Conservation (phyloP, 192 early-diverging fungal genomes). For the Podila epigama region DNA sequence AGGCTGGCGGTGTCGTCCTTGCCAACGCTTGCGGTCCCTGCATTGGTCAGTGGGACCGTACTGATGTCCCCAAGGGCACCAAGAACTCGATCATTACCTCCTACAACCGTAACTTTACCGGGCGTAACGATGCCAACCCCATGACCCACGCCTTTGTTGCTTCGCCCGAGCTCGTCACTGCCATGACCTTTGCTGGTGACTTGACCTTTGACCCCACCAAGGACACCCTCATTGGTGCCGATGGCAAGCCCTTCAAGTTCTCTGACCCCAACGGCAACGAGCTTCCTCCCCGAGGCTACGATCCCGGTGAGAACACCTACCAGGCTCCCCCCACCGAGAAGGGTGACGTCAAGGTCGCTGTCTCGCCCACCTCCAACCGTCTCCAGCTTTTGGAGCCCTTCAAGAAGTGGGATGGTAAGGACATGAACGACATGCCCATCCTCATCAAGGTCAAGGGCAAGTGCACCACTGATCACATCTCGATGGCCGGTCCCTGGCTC, state of each 20-base stretch:
- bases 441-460: conserved; percentile 98
- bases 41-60: conserved; percentile 99
- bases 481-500: conserved; percentile 90
- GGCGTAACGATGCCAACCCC: conserved; percentile 98
- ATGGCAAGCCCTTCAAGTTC: conserved; percentile 98
- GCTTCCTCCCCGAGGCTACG: conserved; percentile 92
- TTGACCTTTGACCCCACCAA: conserved; percentile 94
- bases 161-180: conserved; percentile 94
- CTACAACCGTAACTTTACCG: conserved; percentile 99
- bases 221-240: conserved; percentile 83
- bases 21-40: conserved; percentile 99
- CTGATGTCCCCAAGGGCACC: conserved; percentile 95
- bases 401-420: conserved; percentile 87
- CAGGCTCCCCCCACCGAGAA: conserved; percentile 92
- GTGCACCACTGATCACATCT: conserved; percentile 99
- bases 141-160: conserved; percentile 96
- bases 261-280: conserved; percentile 82
- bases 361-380: conserved; percentile 86
- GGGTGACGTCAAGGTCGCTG: conserved; percentile 71
- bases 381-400: conserved; percentile 88
- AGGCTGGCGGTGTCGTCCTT: too few relatives aligned
- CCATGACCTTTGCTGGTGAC: conserved; percentile 93
- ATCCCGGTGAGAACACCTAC: conserved; percentile 94
- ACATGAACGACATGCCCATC: conserved; percentile 80
- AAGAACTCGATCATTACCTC: conserved; percentile 99